Conservation (phyloP, 129 eudicot species). For the Flaveria brownii region DNA sequence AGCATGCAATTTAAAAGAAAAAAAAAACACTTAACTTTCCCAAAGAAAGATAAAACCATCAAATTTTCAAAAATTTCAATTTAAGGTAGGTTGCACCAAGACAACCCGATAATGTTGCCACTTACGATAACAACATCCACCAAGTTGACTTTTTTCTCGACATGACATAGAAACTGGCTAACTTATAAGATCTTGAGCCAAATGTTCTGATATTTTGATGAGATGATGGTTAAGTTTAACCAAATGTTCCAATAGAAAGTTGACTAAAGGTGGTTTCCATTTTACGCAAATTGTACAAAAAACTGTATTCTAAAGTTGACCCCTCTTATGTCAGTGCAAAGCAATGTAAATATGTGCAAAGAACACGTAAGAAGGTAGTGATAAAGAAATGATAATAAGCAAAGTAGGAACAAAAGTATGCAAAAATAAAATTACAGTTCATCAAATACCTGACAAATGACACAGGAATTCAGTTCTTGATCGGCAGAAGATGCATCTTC, state of each 20-base stretch:
- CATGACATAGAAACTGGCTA: background rate
- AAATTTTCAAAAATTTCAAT: too few species aligned
- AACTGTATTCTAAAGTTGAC: too few species aligned
- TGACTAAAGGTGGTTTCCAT: background rate
- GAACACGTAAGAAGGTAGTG: background rate
- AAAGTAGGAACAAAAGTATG: background rate
- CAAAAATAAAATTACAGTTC: background rate
- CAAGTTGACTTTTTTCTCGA: too few species aligned
- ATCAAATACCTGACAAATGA: conserved; percentile 72
- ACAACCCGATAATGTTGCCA: too few species aligned
- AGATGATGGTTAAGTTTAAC: background rate
- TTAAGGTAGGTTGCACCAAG: too few species aligned
- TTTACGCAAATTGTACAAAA: too few species aligned
- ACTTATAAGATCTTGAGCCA: background rate
- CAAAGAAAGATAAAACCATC: too few species aligned
- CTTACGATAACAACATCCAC: too few species aligned
- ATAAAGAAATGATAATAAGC: background rate
- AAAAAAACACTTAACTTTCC: too few species aligned
- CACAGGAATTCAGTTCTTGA: conserved; percentile 64
- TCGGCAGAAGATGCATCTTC: conserved; percentile 46
- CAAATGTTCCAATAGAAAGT: background rate
- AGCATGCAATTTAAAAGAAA: too few species aligned
- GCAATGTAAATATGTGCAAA: too few species aligned
- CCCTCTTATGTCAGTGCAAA: too few species aligned
- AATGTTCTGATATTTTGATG: background rate